A percentile compares a stretch with the other conserved stretches of the same genome.
Evolutionary conservation across 148 eudicot species (phyloP).

Genomic region (Amaranthus hypochondriacus): DNA sequence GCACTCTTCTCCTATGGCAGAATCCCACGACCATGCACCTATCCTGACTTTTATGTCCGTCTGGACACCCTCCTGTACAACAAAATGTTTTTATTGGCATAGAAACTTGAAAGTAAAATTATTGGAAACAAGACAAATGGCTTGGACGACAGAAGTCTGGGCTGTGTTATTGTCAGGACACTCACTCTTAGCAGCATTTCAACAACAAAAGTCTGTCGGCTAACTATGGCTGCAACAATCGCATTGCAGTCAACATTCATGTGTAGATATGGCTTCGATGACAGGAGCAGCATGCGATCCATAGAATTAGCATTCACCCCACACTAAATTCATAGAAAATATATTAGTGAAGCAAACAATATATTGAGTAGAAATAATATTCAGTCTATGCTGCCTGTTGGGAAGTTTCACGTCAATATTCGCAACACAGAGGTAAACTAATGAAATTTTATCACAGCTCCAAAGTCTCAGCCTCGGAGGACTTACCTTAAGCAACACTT

Average conservation of each 20-base stretch:
- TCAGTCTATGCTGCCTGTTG: not conserved
- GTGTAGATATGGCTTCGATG: conserved; percentile 59
- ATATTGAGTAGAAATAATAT: not conserved
- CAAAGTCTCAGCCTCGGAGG: not conserved
- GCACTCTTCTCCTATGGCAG: conserved; percentile 54
- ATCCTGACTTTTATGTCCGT: conserved; percentile 47
- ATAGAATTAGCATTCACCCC: conserved; percentile 61
- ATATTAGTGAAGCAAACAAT: not conserved
- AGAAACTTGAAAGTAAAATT: not conserved
- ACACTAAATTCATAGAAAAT: conserved; percentile 30
- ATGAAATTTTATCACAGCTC: not conserved
- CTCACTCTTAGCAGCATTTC: conserved; percentile 47
- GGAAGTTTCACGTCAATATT: conserved; percentile 18
- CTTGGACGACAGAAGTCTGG: not conserved
- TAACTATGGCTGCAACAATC: conserved; percentile 57
- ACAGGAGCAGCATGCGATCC: conserved; percentile 50
- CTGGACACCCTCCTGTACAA: conserved; percentile 38
- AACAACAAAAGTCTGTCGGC: conserved; percentile 50
- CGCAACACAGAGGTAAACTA: conserved; percentile 28
- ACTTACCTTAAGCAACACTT: conserved; percentile 56
- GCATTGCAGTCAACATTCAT: conserved; percentile 60
- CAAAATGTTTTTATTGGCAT: not conserved
- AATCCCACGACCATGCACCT: conserved; percentile 78
- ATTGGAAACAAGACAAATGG: not conserved
- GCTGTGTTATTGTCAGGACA: not conserved